A percentile compares a stretch with the other conserved stretches of the same genome.
phyloP scores from a whole-genome alignment of 164 flowering plant species.

The Aristolochia californica region DNA sequence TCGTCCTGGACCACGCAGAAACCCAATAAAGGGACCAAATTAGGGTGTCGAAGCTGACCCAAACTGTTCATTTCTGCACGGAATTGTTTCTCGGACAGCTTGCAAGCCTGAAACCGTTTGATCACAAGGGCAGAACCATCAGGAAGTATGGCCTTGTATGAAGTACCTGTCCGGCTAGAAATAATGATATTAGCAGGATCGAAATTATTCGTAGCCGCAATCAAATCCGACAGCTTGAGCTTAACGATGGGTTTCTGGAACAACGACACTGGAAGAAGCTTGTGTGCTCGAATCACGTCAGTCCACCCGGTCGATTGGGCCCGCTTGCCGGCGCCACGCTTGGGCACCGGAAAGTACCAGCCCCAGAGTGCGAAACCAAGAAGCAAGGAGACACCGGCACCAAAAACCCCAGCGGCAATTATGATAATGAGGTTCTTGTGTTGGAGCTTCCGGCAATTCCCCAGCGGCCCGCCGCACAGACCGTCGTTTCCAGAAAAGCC shows the following conservation, averaged over 20 bases:
- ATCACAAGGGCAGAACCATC: constrained; percentile 62
- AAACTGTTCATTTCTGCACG: constrained; percentile 48
- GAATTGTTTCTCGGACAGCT: constrained; percentile 53
- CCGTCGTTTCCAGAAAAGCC: constrained; percentile 24
- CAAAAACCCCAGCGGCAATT: constrained; percentile 49
- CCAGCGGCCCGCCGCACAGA: constrained; percentile 34
- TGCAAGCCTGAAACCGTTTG: constrained; percentile 37
- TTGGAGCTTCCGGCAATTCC: constrained; percentile 30
- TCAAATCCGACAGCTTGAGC: constrained; percentile 44
- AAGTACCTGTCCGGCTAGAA: constrained; percentile 39
- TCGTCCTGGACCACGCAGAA: constrained; percentile 56
- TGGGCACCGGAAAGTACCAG: constrained; percentile 28
- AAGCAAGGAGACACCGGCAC: constrained; percentile 39
- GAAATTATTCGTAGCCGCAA: constrained; percentile 51
- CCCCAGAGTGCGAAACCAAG: constrained; percentile 46
- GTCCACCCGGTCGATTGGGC: constrained; percentile 29
- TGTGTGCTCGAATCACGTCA: constrained; percentile 28
- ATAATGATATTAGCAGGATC: constrained; percentile 22
- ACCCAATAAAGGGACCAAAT: constrained; percentile 62
- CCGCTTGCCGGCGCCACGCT: constrained; percentile 7
- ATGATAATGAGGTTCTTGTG: constrained; percentile 30
- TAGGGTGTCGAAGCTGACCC: constrained; percentile 63
- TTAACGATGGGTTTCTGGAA: constrained; percentile 68
- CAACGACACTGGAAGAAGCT: constrained; percentile 42
- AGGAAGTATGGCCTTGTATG: constrained; percentile 43